These are phyloP conservation scores for Linnemannia exigua DNA, from an alignment of 192 early-diverging fungal genomes.

Conservation along the genomic window DNA sequence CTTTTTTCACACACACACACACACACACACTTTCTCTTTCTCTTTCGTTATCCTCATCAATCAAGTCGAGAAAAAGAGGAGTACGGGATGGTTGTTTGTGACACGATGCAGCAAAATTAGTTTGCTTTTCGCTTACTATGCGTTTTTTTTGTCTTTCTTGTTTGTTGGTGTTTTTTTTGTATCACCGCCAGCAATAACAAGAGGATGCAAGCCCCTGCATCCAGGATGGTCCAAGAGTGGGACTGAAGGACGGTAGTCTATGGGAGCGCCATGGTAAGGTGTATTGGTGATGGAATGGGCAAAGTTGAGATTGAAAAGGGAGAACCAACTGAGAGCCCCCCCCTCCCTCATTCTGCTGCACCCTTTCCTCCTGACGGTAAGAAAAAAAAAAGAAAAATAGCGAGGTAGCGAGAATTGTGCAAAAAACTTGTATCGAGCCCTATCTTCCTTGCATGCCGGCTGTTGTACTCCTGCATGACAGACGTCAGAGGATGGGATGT, in stretches of 20 bases:
- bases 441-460: not conserved
- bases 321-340: not conserved
- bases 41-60: too few relatives aligned
- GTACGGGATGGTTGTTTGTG: not conserved
- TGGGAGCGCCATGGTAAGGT: not conserved
- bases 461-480: not conserved
- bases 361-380: not conserved
- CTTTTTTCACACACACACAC: too few relatives aligned
- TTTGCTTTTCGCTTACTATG: not conserved
- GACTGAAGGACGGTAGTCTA: not conserved
- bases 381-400: not conserved
- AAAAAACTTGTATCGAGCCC: not conserved
- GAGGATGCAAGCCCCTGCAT: slow-evolving; percentile 4
- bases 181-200: not conserved
- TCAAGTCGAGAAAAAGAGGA: too few relatives aligned
- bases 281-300: not conserved
- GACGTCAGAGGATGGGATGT: not conserved
- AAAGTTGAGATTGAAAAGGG: not conserved
- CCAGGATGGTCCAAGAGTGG: slow-evolving; percentile 11
- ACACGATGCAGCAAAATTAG: not conserved
- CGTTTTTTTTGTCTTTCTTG: not conserved
- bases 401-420: not conserved
- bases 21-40: too few relatives aligned
- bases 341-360: not conserved
- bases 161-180: not conserved